Base-by-base conservation (phyloP, 2,329 filamentous ascomycete species). In the Sporothrix schenckii region DNA sequence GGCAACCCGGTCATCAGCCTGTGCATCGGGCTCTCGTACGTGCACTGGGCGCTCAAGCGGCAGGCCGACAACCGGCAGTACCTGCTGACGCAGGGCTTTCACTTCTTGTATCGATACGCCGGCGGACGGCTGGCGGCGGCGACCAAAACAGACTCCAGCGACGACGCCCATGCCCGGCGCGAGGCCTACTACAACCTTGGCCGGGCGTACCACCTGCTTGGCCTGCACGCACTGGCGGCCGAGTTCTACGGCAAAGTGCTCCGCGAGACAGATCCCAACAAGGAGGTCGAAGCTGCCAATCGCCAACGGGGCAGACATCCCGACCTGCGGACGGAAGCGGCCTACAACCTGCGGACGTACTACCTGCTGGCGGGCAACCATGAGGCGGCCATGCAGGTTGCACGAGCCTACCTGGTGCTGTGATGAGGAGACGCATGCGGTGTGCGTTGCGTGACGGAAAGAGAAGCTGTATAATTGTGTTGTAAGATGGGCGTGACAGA, bases 31-130 rank as follows among this genome's bases (percentile, higher is more conserved):
- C 86, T 95, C 14, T 90, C 90, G 41, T 98, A 97, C 78, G 87
- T 97, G 52, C 92, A 97, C 78, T 91, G 95, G 78, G 90, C 91
- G 0, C 86, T 97, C 76, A 97, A 98, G 79, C 87, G 94, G 2
- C 92, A 97, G 79, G 89, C 91, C 0, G 92, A 94, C 63, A 98
- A 98, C 77, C 85, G 95, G 1, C 94, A 98, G 77, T 94, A 92
- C 77, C 87, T 93, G 53, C 88, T 97, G 54, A 85, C 92, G 73
- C 94, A 98, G 78, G 95, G 93, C 0, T 85, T 97, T 66, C 84
- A 89, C 0, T 97, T 97, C 76, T 80, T 98, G 70, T 87, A 90
- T 70, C 83, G 88, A 49, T 97, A 96, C 80, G 90, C 91, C 74
- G 83, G 88, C 2, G 77, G 87, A 34, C 85, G 91, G 34, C 81